These are phyloP conservation scores for Diaporthe capsici DNA, from an alignment of 2,329 filamentous ascomycete genomes.

Conservation along the genomic window DNA sequence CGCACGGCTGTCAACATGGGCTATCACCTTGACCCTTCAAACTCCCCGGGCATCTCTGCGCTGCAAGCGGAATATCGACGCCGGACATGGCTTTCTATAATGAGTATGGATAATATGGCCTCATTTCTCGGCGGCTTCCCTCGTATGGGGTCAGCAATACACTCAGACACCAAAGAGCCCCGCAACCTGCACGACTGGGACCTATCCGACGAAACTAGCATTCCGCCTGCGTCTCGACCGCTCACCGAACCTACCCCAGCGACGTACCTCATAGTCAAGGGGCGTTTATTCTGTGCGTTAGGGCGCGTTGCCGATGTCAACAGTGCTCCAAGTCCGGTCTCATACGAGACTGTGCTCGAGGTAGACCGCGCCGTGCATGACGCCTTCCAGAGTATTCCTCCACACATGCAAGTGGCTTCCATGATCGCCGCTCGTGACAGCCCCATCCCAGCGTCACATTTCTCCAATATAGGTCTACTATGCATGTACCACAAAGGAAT, in stretches of 20 bases:
- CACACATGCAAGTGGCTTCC: constrained; percentile 41
- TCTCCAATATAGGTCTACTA: constrained; percentile 59
- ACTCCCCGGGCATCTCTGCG: constrained; percentile 52
- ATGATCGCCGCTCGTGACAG: neutral
- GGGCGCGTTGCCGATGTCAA: constrained; percentile 61
- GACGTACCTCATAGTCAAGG: constrained; percentile 66
- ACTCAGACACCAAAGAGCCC: constrained; percentile 64
- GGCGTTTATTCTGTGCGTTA: constrained; percentile 62
- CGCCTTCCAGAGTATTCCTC: constrained; percentile 43
- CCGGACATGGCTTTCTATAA: constrained; percentile 58
- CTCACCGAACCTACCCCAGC: constrained; percentile 64
- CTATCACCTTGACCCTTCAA: constrained; percentile 63
- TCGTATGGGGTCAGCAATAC: constrained; percentile 59
- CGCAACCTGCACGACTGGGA: constrained; percentile 69
- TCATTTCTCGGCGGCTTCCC: constrained; percentile 67
- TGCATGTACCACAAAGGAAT: constrained; percentile 65
- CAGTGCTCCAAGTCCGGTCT: constrained; percentile 33
- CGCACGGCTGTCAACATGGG: constrained; percentile 68
- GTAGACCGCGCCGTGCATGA: constrained; percentile 56
- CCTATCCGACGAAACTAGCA: constrained; percentile 62
- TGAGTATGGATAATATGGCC: constrained; percentile 65
- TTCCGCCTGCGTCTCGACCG: constrained; percentile 61
- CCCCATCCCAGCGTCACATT: constrained; percentile 51
- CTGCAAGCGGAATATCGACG: constrained; percentile 63
- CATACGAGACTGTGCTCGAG: constrained; percentile 48